Base-by-base conservation (phyloP, 345 rosid genomes). In the Arabidopsis arenosa region DNA sequence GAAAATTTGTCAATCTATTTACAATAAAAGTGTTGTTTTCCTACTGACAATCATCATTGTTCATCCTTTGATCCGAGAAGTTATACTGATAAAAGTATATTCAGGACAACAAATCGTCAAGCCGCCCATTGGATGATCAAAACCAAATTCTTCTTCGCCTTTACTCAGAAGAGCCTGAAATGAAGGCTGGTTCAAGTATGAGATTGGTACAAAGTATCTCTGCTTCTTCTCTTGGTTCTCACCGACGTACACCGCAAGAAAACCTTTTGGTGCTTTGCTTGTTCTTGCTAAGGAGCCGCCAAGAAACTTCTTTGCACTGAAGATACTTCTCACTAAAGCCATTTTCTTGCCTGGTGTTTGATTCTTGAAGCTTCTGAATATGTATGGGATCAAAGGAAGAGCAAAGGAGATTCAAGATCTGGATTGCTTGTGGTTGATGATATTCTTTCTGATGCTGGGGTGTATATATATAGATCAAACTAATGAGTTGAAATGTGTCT, bases 81-180 rank as follows among this genome's bases (percentile, higher is more conserved):
- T 83, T 57, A 84, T 59, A 23, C 69, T 39, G 32, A 80, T 0
- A 68, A 85, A 88, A 4, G 65, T 70, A 6, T 85, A 77, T 75
- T 81, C 83, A 6, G 73, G 51, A 70, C 88, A 85, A 9, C 83
- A 86, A 56, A 89, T 77, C n/a, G 79, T 86, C 18, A 86, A 67
- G 39, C 84, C 86, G 0, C 88, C 88, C 75, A 63, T 85, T 6
- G 84, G 85, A 81, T 84, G 85, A 52, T 83, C 67, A 15, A 75
- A 81, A 0, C 86, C 84, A 7, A 76, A 80, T 63, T 85, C 88
- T 70, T 89, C 86, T 60, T 83, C 93, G 2, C 80, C 73, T 73
- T 65, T 79, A 41, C 76, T 63, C 18, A 85, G 79, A 79, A 83
- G 64, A 39, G 58, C 79, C 36, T 76, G 88, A 51, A 89, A 85